Evolutionary conservation across 2,329 filamentous ascomycete species (phyloP), one percentile per base, ranked within the genome.

Genomic region (Fusarium sp.): DNA sequence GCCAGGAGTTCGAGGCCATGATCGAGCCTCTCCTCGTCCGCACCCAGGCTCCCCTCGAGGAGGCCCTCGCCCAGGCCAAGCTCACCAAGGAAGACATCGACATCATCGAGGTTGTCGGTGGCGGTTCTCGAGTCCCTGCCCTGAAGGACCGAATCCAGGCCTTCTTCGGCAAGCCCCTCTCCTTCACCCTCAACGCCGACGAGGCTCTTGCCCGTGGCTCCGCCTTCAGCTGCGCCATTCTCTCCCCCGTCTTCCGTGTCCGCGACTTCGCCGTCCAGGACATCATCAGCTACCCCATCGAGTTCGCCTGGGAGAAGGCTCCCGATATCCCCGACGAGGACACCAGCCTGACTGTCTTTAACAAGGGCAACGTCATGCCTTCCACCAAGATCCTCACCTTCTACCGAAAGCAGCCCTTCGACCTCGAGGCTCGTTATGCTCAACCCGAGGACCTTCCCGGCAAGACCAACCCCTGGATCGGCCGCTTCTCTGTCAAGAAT

Each of bases 351-450:
- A 98, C 94, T 38, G 97, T 99, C 80, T 99, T 99, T 87, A 97
- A 97, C 90, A 95, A 93, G 85, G 96, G 96, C 84, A 98, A 98
- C 81, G 92, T 97, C 74, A 93, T 99, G 89, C 97, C 97, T 64
- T 98, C 96, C 7, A 99, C 97, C 75, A 99, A 99, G 90, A 98
- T 99, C 76, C 91, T 99, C 64, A 99, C 97, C 43, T 99, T 99
- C 88, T 99, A 98, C 90, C 93, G 97, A 79, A 98, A 98, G 88
- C 95, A 98, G 86, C 90, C 95, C 56, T 99, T 98, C 83, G 95
- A 98, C 81, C 90, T 99, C 62, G 97, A 99, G 87, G 97, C 97
- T 70, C 93, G 94, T 79, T 99, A 99, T 82, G 92, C 94, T 74
- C 94, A 96, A 81, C 94, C 95, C 22, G 95, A 97, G 54, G 85